Conservation (phyloP, 2,329 filamentous ascomycete species). For the Magnaporthiopsis incrustans region DNA sequence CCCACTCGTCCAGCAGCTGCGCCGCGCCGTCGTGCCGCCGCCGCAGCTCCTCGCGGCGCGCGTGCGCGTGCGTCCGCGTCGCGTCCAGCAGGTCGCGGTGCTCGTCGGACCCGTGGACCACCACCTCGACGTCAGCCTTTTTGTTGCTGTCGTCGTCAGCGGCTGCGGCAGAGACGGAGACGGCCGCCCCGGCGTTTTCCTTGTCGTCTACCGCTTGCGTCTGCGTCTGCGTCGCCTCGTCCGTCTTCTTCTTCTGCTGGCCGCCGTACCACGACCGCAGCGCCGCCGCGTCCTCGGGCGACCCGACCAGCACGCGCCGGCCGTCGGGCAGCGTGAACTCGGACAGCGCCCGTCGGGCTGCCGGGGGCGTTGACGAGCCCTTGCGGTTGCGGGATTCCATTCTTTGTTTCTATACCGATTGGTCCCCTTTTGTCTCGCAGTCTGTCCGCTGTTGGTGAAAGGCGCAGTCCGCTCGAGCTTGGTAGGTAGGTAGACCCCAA, state of each 20-base stretch:
- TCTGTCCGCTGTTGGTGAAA: not conserved
- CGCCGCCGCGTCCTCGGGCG: constrained; percentile 45
- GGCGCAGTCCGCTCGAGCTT: no score
- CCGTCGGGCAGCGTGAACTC: constrained; percentile 50
- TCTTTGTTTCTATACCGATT: not conserved
- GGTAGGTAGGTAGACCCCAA: not conserved
- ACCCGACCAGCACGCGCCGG: constrained; percentile 45
- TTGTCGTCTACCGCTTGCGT: not conserved
- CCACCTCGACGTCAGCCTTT: constrained; percentile 37
- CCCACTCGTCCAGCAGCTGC: constrained; percentile 45
- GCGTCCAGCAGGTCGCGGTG: constrained; percentile 37
- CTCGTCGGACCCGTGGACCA: constrained; percentile 47
- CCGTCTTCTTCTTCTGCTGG: no score
- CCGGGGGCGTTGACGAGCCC: constrained; percentile 5
- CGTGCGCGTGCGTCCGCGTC: constrained; percentile 45
- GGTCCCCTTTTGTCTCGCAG: not conserved
- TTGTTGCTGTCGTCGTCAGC: no score
- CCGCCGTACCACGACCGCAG: constrained; percentile 34
- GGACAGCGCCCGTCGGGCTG: constrained; percentile 31
- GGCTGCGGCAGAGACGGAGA: no score
- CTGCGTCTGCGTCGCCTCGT: not conserved
- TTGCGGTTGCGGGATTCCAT: constrained; percentile 3
- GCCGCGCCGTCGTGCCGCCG: constrained; percentile 27
- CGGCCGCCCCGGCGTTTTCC: not conserved
- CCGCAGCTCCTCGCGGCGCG: constrained; percentile 35